Percentiles rank a stretch among this genome's conserved stretches.
These are phyloP conservation scores for Scedosporium apiospermum DNA, from an alignment of 2,329 filamentous ascomycete genomes.

Conservation along the genomic window DNA sequence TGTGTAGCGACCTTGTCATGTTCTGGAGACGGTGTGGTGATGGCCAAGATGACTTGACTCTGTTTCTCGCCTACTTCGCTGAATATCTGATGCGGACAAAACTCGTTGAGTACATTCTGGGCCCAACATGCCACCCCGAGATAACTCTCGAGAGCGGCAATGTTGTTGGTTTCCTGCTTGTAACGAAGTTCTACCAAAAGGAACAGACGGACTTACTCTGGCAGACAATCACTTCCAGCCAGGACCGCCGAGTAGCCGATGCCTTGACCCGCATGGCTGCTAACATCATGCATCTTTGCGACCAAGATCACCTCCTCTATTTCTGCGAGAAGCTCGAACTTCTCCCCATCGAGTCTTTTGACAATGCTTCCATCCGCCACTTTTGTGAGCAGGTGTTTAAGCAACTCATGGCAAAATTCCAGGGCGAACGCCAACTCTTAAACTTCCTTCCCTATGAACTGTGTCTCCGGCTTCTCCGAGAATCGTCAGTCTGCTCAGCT, in stretches of 20 bases:
- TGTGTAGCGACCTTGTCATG: constrained; percentile 61
- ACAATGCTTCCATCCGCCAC: constrained; percentile 47
- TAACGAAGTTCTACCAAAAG: constrained; percentile 63
- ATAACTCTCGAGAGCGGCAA: constrained; percentile 74
- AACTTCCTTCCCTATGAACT: constrained; percentile 38
- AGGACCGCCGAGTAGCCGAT: constrained; percentile 75
- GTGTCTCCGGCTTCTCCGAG: constrained; percentile 59
- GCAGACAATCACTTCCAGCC: constrained; percentile 70
- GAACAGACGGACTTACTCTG: constrained; percentile 73
- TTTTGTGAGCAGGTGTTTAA: constrained; percentile 51
- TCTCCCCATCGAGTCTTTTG: constrained; percentile 52
- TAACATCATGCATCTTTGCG: constrained; percentile 37
- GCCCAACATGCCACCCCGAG: constrained; percentile 85
- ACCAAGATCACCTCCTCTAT: constrained; percentile 45
- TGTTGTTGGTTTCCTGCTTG: constrained; percentile 77
- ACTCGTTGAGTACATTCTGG: constrained; percentile 78
- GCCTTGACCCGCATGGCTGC: constrained; percentile 62
- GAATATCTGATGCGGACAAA: constrained; percentile 59
- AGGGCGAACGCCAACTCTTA: constrained; percentile 22
- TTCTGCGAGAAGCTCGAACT: constrained; percentile 61
- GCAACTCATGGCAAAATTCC: constrained; percentile 33
- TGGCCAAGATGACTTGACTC: constrained; percentile 25
- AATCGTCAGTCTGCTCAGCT: constrained; percentile 50
- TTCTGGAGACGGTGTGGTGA: constrained; percentile 54
- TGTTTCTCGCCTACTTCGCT: constrained; percentile 58